Conservation (phyloP, 2,329 filamentous ascomycete genomes). For the Amauroascus niger region DNA sequence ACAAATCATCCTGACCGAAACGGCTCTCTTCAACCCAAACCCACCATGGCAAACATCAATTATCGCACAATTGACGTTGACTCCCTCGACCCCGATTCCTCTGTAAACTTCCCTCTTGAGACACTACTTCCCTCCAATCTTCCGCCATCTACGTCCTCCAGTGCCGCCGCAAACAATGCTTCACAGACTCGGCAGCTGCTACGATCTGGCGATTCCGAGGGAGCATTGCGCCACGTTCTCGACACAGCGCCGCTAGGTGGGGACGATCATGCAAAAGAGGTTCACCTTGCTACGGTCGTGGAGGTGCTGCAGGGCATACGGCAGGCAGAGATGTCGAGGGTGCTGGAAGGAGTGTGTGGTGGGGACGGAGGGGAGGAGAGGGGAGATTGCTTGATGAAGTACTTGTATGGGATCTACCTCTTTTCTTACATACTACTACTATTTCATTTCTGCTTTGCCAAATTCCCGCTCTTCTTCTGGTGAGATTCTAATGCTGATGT, state of each 20-base stretch:
- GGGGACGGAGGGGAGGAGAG: conserved; percentile 72
- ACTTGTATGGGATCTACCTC: conserved; percentile 55
- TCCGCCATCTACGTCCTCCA: conserved; percentile 59
- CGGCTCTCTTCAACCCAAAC: not conserved
- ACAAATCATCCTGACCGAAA: too few relatives aligned
- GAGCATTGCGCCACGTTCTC: conserved; percentile 70
- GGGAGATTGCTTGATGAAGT: conserved; percentile 94
- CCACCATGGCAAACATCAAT: conserved; percentile 41
- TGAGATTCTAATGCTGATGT: not conserved
- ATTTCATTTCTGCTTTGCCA: not conserved
- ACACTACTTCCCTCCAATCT: conserved; percentile 67
- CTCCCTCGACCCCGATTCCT: conserved; percentile 78
- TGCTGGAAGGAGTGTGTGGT: conserved; percentile 70
- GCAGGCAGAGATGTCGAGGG: conserved; percentile 85
- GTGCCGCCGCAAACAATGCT: conserved; percentile 67
- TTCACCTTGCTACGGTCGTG: conserved; percentile 76
- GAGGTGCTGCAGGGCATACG: conserved; percentile 96
- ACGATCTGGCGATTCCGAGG: conserved; percentile 76
- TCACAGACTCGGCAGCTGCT: conserved; percentile 80
- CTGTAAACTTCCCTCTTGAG: conserved; percentile 79
- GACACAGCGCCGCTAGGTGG: conserved; percentile 67
- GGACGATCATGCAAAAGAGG: conserved; percentile 55
- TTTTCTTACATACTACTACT: conserved; percentile 11
- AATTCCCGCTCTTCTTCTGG: not conserved
- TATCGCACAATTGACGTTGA: conserved; percentile 92